Evolutionary conservation across 345 rosid genomes (phyloP), one percentile per base, ranked within the genome.

Genomic region (Turritis glabra): DNA sequence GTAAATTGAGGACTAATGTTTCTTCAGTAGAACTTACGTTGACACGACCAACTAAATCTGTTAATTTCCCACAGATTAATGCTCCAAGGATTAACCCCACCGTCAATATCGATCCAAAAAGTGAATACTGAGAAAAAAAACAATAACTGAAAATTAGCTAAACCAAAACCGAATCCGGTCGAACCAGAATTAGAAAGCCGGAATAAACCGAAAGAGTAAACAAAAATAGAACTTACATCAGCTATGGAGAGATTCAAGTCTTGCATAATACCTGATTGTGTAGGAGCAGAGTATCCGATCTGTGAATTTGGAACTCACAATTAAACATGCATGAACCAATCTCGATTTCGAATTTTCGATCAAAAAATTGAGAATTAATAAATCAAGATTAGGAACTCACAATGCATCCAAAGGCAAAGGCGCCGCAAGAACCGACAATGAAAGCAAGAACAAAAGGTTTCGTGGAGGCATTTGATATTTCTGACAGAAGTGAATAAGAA

Each of bases 61-160:
- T 61, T 67, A 82, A 33, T 51, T 58, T 82, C 29, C 89, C 88
- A 56, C 84, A 78, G n/a, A 83, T 15, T 21, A 81, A 19, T 40
- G 89, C 88, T 17, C 89, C 85, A 61, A 84, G 6, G 27, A 84
- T 78, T 48, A 75, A 62, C 30, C 91, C 89, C 32, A 87, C 43
- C 5, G 87, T 84, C 66, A 85, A 30, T 60, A 87, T 67, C 58
- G 91, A 87, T 6, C 88, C 88, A 63, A 84, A 83, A 40, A 85
- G 46, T 9, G 91, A 87, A 66, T 55, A 87, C 88, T 84, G 80
- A 62, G 1, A 5, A 27, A 7, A 19, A 21, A 65, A 25, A 21
- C 21, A 40, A 0, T 11, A 23, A 30, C 21, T 2, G 10, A 12
- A 27, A 50, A 38, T 7, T 8, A 12, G 56, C 14, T 55, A 1